phyloP scores from a whole-genome alignment of 2,329 filamentous ascomycete species.

The Penicillium sp. region DNA sequence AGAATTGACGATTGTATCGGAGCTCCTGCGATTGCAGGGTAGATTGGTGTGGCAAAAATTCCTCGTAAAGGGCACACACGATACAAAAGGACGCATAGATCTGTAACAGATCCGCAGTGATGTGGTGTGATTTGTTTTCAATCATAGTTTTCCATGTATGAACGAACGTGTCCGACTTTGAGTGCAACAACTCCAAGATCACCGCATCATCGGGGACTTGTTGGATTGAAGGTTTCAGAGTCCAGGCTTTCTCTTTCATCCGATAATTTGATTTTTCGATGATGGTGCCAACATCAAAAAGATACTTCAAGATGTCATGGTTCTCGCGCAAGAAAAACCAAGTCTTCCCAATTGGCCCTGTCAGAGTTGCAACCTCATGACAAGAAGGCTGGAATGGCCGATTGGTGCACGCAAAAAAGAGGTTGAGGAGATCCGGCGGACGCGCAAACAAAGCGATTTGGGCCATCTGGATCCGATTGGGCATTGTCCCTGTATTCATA shows the following conservation, averaged over 20 bases:
- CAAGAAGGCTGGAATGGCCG: constrained; percentile 29
- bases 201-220: constrained; percentile 32
- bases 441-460: constrained; percentile 59
- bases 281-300: constrained; percentile 39
- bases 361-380: constrained; percentile 15
- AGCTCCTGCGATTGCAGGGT: constrained; percentile 29
- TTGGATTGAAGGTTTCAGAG: constrained; percentile 23
- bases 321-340: constrained; percentile 41
- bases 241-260: constrained; percentile 18
- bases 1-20: constrained; percentile 21
- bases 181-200: constrained; percentile 44
- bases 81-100: constrained; percentile 48
- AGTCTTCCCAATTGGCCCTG: constrained; percentile 30
- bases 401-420: constrained; percentile 67
- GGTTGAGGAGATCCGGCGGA: constrained; percentile 59
- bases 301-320: constrained; percentile 44
- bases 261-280: constrained; percentile 23
- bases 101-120: constrained; percentile 48
- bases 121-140: constrained; percentile 40
- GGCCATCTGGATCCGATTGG: constrained; percentile 61
- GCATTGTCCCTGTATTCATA: constrained; percentile 45
- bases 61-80: constrained; percentile 35
- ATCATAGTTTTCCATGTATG: constrained; percentile 42
- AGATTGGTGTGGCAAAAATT: constrained; percentile 29
- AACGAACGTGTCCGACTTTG: constrained; percentile 43